These are phyloP conservation scores for Stipa capillata DNA, from an alignment of 176 grass and related monocot species.

Conservation along the genomic window DNA sequence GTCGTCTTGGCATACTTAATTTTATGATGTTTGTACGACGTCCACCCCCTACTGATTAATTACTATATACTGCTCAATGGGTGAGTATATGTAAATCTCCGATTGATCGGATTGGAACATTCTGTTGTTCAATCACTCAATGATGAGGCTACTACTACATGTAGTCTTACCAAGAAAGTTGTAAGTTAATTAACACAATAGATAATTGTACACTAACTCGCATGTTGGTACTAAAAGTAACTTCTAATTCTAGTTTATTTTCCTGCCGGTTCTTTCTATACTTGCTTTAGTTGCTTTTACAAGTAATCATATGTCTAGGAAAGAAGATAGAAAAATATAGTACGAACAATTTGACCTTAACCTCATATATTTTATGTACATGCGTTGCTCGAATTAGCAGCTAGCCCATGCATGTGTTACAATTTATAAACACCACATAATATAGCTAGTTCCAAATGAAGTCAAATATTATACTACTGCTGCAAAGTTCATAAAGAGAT, in stretches of 20 bases:
- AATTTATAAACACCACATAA: constrained; percentile 41
- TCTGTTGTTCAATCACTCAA: constrained; percentile 63
- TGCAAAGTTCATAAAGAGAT: constrained; percentile 29
- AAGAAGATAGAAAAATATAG: too few relatives aligned
- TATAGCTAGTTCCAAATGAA: constrained; percentile 37
- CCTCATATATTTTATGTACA: constrained; percentile 37
- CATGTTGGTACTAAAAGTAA: constrained; percentile 70
- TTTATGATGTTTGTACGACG: constrained; percentile 37
- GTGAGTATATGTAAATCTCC: constrained; percentile 39
- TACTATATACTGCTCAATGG: constrained; percentile 20
- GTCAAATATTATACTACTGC: constrained; percentile 70
- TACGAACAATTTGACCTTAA: constrained; percentile 27
- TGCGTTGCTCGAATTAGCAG: constrained; percentile 45
- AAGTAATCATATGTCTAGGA: constrained; percentile 42
- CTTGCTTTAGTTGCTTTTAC: constrained; percentile 53
- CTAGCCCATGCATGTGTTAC: constrained; percentile 20
- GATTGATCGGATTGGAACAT: constrained; percentile 51
- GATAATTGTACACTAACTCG: constrained; percentile 56
- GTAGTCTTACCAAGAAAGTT: constrained; percentile 39
- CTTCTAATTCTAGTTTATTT: constrained; percentile 51
- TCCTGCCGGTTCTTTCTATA: constrained; percentile 27
- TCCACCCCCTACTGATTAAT: constrained; percentile 33
- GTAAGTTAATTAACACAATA: constrained; percentile 42
- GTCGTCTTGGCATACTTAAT: constrained; percentile 34
- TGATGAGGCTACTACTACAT: constrained; percentile 54